phyloP scores from a whole-genome alignment of 176 grass and related monocot species.

The Musa acuminata region DNA sequence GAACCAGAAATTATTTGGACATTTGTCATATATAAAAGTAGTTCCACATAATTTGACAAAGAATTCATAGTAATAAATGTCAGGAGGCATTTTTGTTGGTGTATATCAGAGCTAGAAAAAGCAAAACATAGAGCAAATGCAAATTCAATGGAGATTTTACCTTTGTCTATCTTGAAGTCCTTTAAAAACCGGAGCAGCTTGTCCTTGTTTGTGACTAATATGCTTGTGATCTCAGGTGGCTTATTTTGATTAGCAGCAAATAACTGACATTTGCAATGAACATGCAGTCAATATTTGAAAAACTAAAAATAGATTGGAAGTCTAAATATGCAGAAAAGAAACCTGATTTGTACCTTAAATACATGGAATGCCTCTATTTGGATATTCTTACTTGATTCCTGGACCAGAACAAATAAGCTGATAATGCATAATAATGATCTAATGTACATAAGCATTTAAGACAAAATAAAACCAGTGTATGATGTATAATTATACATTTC shows the following conservation, averaged over 20 bases:
- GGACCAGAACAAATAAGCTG: neutral
- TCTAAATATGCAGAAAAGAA: neutral
- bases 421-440: neutral
- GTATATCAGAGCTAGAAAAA: too few species aligned
- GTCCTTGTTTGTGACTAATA: constrained; percentile 46
- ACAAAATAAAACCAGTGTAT: neutral
- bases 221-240: constrained; percentile 35
- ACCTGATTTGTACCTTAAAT: constrained; percentile 37
- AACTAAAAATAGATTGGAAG: neutral
- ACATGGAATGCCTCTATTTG: constrained; percentile 55
- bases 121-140: too few species aligned
- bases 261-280: constrained; percentile 17
- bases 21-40: too few species aligned
- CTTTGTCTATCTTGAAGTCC: constrained; percentile 42
- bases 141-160: constrained; percentile 14
- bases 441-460: neutral
- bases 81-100: too few species aligned
- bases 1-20: too few species aligned
- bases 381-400: constrained; percentile 54
- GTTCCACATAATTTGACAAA: too few species aligned
- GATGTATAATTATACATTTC: neutral
- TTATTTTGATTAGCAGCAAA: constrained; percentile 47
- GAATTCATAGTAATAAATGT: too few species aligned
- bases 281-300: neutral
- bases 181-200: constrained; percentile 47